These are phyloP conservation scores for Plasmodium vivax DNA, from an alignment of 169 alveolate species.

Conservation along the genomic window DNA sequence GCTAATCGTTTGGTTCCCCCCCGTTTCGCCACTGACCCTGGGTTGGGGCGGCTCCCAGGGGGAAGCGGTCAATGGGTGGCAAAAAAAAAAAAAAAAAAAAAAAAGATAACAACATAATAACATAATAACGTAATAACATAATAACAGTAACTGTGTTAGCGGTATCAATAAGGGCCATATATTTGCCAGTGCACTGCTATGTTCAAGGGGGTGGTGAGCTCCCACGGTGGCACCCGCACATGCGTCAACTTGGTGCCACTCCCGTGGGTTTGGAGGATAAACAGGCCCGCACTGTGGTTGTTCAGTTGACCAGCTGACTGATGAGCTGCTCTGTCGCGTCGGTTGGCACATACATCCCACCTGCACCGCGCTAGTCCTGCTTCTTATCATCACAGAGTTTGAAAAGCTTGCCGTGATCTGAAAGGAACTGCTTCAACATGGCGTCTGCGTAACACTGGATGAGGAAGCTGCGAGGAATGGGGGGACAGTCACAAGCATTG, in stretches of 20 bases:
- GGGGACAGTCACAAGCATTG: not conserved
- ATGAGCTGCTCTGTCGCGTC: not conserved
- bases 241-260: not conserved
- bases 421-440: conserved; percentile 20
- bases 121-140: too few relatives aligned
- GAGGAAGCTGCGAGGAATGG: not conserved
- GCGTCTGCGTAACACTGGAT: conserved; percentile 9
- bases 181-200: not conserved
- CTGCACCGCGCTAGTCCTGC: not conserved
- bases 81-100: too few relatives aligned
- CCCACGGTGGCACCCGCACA: not conserved
- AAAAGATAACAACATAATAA: too few relatives aligned
- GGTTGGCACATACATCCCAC: not conserved
- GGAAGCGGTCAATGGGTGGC: too few relatives aligned
- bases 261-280: not conserved
- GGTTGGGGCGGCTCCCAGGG: too few relatives aligned
- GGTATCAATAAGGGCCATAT: not conserved
- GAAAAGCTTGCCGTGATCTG: conserved; percentile 17
- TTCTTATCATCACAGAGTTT: conserved; percentile 14
- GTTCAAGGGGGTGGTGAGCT: not conserved
- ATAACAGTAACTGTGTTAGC: not conserved
- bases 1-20: not conserved
- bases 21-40: not conserved
- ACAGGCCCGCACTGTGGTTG: not conserved
- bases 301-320: not conserved